These are phyloP conservation scores for Solanum hybrid DNA, from an alignment of 305 asterid species.

Conservation along the genomic window DNA sequence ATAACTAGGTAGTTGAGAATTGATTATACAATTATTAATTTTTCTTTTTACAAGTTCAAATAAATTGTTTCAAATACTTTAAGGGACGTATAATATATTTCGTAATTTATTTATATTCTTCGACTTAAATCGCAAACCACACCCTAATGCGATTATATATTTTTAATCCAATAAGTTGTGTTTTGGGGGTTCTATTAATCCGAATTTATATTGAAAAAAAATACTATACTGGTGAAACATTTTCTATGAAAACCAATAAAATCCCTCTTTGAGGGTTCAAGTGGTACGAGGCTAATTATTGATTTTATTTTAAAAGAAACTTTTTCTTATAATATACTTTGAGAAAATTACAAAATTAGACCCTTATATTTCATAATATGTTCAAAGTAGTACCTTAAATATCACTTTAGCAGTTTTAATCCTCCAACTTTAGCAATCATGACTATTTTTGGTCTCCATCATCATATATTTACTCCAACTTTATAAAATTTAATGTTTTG, in stretches of 20 bases:
- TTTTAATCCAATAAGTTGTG: background rate
- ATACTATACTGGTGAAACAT: background rate
- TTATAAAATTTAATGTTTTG: no score
- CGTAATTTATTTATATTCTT: background rate
- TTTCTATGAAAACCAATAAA: background rate
- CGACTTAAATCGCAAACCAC: background rate
- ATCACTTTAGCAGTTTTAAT: background rate
- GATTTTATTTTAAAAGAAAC: background rate
- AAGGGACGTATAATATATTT: background rate
- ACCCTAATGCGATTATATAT: background rate
- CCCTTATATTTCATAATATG: background rate
- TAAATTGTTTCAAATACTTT: background rate
- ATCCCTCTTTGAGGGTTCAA: background rate
- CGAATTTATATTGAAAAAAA: background rate
- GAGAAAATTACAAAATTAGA: background rate
- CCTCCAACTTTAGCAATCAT: background rate
- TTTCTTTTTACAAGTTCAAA: background rate
- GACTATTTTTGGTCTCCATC: background rate
- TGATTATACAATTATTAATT: background rate
- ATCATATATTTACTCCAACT: background rate
- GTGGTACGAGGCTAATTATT: background rate
- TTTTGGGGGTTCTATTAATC: background rate
- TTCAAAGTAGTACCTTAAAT: background rate
- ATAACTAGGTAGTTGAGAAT: background rate
- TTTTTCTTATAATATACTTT: background rate